Conservation (phyloP, 1,139 yeast species). For the Nakaseomyces delphensis region DNA sequence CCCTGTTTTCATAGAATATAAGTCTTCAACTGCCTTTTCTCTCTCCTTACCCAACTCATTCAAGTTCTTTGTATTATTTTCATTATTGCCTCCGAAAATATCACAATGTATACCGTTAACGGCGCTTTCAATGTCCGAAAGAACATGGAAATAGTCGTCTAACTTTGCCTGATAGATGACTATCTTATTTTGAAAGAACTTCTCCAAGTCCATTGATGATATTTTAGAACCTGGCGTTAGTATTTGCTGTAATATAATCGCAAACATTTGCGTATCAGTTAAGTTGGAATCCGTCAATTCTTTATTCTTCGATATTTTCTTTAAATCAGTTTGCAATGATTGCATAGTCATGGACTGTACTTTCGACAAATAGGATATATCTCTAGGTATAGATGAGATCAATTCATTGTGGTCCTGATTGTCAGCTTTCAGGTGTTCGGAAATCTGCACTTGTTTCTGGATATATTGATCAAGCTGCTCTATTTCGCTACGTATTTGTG, state of each 20-base stretch:
- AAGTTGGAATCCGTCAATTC: conserved; percentile 38
- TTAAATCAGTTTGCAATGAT: conserved; percentile 56
- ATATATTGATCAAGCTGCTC: conserved; percentile 80
- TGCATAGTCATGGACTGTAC: conserved; percentile 57
- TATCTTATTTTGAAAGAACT: conserved; percentile 46
- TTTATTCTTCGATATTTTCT: conserved; percentile 38
- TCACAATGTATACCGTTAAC: conserved; percentile 60
- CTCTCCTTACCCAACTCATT: conserved; percentile 5
- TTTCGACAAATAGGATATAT: conserved; percentile 61
- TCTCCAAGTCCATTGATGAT: conserved; percentile 47
- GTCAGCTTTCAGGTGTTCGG: conserved; percentile 67
- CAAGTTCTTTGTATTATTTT: conserved; percentile 9
- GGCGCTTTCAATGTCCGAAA: conserved; percentile 66
- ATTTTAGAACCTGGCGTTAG: conserved; percentile 60
- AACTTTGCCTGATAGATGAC: conserved; percentile 48
- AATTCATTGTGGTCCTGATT: conserved; percentile 57
- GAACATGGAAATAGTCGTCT: conserved; percentile 54
- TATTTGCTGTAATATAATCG: conserved; percentile 57
- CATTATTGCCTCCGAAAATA: conserved; percentile 20
- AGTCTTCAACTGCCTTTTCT: conserved; percentile 10
- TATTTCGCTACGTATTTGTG: conserved; percentile 61
- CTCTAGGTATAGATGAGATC: conserved; percentile 76
- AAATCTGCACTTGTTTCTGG: conserved; percentile 70
- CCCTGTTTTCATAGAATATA: conserved; percentile 23
- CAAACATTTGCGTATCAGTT: conserved; percentile 55